Evolutionary conservation across 202 grass and related monocot genomes (phyloP).

Genomic region (Musa balbisiana): DNA sequence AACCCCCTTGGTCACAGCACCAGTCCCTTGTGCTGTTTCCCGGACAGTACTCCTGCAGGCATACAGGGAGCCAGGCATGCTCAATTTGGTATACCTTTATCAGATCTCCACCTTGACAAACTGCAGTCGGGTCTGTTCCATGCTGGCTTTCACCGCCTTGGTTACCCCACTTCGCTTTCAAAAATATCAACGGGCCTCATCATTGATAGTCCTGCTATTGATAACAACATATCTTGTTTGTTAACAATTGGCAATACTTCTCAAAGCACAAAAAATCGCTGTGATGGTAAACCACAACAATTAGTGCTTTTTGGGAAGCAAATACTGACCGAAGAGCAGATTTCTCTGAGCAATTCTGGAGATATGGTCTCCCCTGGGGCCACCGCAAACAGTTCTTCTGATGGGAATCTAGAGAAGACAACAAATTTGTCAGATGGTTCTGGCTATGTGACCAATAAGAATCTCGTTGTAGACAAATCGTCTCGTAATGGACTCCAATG

Average conservation of each 20-base stretch:
- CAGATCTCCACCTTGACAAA: constrained; percentile 71
- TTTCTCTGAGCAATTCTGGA: constrained; percentile 39
- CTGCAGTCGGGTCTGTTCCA: constrained; percentile 56
- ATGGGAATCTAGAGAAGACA: constrained; percentile 27
- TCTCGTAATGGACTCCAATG: background rate
- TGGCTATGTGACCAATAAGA: constrained; percentile 36
- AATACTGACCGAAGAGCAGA: constrained; percentile 83
- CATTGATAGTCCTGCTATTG: constrained; percentile 35
- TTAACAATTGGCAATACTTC: constrained; percentile 57
- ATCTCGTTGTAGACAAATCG: constrained; percentile 21
- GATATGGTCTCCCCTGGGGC: constrained; percentile 9
- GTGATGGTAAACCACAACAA: constrained; percentile 39
- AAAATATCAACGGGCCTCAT: constrained; percentile 51
- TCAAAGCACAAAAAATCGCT: constrained; percentile 49
- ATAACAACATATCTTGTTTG: constrained; percentile 72
- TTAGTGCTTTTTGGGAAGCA: constrained; percentile 86
- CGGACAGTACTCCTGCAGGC: constrained; percentile 76
- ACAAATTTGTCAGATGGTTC: constrained; percentile 38
- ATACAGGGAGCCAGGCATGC: constrained; percentile 99
- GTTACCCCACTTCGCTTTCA: constrained; percentile 24
- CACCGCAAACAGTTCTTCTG: constrained; percentile 37
- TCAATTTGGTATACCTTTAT: constrained; percentile 89
- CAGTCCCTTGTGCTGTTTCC: constrained; percentile 58
- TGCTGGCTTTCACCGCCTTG: constrained; percentile 39
- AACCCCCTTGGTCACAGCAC: constrained; percentile 47